Evolutionary conservation across 208 protist genomes (phyloP), one percentile per base, ranked within the genome.

Genomic region (Porcisia hertigi): DNA sequence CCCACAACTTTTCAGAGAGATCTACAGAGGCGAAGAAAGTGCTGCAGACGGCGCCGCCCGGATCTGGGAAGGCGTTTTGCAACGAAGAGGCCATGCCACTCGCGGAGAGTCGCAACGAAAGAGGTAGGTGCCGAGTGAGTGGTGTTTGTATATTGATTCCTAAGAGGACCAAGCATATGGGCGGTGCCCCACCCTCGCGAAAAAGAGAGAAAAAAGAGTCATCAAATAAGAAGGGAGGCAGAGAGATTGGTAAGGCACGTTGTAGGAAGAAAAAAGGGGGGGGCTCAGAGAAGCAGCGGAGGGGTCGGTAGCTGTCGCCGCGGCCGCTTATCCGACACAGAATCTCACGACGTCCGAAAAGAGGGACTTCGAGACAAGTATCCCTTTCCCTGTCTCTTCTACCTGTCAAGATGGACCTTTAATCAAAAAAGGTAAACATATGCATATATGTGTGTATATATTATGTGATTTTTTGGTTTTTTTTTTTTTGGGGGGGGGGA

Each of bases 1-100:
- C 69, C 93, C 93, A 97, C 86, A 85, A 82, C 74, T 88, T 90
- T 36, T 94, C 86, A 4, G 81, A 86, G 30, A 89, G 80, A 69
- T 94, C 91, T 0, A 83, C 85, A 14, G 86, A 89, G 70, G 79
- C 72, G 67, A 94, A 93, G 77, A 94, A 96, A 41, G 77, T 73
- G 54, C 73, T 77, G 79, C 87, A 88, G 20, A 97, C 83, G 23
- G 83, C 84, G 39, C 66, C 78, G 30, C 81, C 91, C 14, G 82
- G 71, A 75, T 96, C 92, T 2, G 77, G 80, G 45, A 93, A 96
- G 34, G 71, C 83, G 12, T 79, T 70, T 20, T 66, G 47, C 20
- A 84, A 59, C 5, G 75, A 62, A 52, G 82, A 76, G 3, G 63
- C 52, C 77, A 82, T 82, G 3, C 4, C 39, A 23, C 65, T 52